Evolutionary conservation across 495 filamentous ascomycete species (phyloP).

Genomic region (Amniculicola lignicola): DNA sequence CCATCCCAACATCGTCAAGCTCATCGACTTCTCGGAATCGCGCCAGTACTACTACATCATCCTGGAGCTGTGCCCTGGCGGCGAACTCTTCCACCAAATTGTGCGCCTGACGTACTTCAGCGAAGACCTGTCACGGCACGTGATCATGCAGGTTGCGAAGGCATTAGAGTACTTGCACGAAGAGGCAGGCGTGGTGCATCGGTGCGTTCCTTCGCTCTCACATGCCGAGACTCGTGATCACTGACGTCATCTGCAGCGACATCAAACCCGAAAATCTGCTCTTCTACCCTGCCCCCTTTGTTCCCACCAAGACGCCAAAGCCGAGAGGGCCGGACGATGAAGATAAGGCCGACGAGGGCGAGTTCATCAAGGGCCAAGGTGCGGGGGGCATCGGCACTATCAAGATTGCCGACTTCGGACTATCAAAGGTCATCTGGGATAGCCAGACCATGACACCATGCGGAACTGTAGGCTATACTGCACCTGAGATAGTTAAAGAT

Average conservation of each 20-base stretch:
- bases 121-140: slow-evolving; percentile 89
- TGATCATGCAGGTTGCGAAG: slow-evolving; percentile 89
- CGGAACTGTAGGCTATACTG: slow-evolving; percentile 96
- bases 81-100: slow-evolving; percentile 97
- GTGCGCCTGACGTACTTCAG: slow-evolving; percentile 98
- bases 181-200: slow-evolving; percentile 90
- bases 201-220: slow-evolving; percentile 57
- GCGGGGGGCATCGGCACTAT: slow-evolving; percentile 91
- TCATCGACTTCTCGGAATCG: slow-evolving; percentile 91
- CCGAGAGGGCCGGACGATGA: slow-evolving; percentile 81
- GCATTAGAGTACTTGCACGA: slow-evolving; percentile 94
- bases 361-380: slow-evolving; percentile 79
- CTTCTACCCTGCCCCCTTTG: slow-evolving; percentile 79
- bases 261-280: slow-evolving; percentile 98
- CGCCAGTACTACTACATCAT: slow-evolving; percentile 96
- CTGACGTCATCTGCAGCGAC: slow-evolving; percentile 60
- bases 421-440: slow-evolving; percentile 98
- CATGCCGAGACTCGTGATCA: slow-evolving; percentile 25
- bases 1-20: slow-evolving; percentile 89
- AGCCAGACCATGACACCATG: slow-evolving; percentile 99
- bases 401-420: slow-evolving; percentile 96
- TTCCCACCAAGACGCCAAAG: slow-evolving; percentile 76
- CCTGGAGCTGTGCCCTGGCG: slow-evolving; percentile 89
- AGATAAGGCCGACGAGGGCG: slow-evolving; percentile 95
- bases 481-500: slow-evolving; percentile 99